Percentiles rank a stretch among this genome's conserved stretches.
Conservation (phyloP, 1,284 basidiomycete genomes). For the Cutaneotrichosporon sp. region DNA sequence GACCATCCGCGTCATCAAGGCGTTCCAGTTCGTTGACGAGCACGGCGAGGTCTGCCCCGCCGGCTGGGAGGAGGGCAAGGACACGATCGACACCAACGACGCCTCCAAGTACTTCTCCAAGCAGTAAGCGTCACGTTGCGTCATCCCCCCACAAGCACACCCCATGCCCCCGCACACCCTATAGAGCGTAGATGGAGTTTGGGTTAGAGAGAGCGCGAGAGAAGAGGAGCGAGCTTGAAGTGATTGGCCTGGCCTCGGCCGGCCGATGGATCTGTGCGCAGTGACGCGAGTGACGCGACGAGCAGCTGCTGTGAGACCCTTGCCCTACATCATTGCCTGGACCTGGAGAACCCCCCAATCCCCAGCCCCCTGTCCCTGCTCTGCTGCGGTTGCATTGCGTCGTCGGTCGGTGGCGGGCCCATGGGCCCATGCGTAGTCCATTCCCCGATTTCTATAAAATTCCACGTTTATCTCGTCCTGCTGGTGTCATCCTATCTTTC, state of each 20-base stretch:
- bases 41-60: slow-evolving; percentile 88
- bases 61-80: slow-evolving; percentile 64
- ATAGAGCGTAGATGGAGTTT: slow-evolving; percentile 18
- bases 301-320: not conserved
- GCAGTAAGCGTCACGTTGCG: slow-evolving; percentile 42
- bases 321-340: not conserved
- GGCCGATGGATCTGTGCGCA: slow-evolving; percentile 7
- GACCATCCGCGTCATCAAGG: slow-evolving; percentile 82
- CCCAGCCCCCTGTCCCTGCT: not conserved
- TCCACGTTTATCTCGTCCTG: not conserved
- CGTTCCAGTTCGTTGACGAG: slow-evolving; percentile 76
- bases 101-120: slow-evolving; percentile 72
- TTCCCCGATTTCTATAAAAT: not conserved
- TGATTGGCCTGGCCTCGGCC: not conserved
- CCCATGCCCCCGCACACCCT: slow-evolving; percentile 1
- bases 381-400: not conserved
- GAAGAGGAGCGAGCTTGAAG: slow-evolving; percentile 6
- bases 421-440: not conserved
- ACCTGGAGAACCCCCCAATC: not conserved
- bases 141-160: not conserved
- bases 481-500: not conserved
- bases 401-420: too few relatives aligned
- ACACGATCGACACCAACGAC: slow-evolving; percentile 52
- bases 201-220: not conserved
- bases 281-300: not conserved